Conservation (phyloP, 2,329 filamentous ascomycete species). For the Fusarium annulatum region DNA sequence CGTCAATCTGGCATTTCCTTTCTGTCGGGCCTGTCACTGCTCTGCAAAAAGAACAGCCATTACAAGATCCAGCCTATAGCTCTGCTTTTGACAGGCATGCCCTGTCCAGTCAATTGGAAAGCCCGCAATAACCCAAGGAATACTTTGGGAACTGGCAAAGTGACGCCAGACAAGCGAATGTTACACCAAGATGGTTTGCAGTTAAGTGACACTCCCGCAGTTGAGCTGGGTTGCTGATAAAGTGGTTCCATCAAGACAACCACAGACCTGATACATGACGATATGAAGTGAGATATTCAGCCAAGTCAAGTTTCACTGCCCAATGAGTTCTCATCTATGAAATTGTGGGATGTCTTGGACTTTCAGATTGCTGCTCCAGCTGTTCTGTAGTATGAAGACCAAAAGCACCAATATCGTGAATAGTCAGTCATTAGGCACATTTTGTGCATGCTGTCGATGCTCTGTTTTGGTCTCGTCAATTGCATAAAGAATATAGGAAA, state of each 20-base stretch:
- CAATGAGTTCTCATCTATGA: background rate
- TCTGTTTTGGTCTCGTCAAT: background rate
- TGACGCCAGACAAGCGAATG: background rate
- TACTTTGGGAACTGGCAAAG: background rate
- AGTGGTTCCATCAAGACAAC: conserved; percentile 6
- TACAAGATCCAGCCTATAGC: conserved; percentile 27
- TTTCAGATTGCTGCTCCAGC: background rate
- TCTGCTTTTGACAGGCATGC: conserved; percentile 11
- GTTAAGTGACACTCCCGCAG: conserved; percentile 19
- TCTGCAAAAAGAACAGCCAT: background rate
- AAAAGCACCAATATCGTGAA: background rate
- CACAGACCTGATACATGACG: conserved; percentile 20
- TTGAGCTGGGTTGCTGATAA: conserved; percentile 14
- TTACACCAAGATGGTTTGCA: background rate
- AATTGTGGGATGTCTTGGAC: background rate
- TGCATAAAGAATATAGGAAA: background rate
- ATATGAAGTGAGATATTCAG: conserved; percentile 22
- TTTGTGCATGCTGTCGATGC: background rate
- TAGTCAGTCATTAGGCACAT: background rate
- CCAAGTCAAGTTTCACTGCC: background rate
- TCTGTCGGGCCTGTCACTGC: conserved; percentile 1
- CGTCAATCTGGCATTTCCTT: conserved; percentile 22
- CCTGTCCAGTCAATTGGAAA: conserved; percentile 4
- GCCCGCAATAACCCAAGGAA: background rate
- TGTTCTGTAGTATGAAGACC: conserved; percentile 15